A percentile compares a stretch with the other conserved stretches of the same genome.
Evolutionary conservation across 2,329 filamentous ascomycete genomes (phyloP).

Genomic region (Golovinomyces cichoracearum): DNA sequence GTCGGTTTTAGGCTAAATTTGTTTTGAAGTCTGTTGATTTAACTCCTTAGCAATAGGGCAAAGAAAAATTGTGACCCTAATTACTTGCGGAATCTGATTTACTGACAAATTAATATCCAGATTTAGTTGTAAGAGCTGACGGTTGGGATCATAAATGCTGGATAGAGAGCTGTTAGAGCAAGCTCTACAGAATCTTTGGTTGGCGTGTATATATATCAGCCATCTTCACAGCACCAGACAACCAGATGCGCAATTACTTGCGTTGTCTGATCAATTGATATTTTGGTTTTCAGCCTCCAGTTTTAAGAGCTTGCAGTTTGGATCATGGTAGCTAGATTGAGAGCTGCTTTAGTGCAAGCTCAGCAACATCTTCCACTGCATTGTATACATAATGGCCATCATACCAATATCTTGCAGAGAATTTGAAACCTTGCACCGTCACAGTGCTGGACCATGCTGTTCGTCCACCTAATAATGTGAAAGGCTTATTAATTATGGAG

Average conservation of each 20-base stretch:
- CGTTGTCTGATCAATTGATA: neutral
- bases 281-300: neutral
- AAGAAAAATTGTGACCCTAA: no score
- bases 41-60: no score
- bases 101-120: no score
- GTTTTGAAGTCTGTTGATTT: no score
- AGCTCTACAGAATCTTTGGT: neutral
- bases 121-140: no score
- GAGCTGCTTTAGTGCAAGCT: slow-evolving; percentile 42
- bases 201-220: neutral
- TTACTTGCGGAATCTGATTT: no score
- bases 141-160: no score
- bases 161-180: neutral
- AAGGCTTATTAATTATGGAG: slow-evolving; percentile 5
- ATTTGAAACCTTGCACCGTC: slow-evolving; percentile 35
- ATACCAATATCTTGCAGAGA: slow-evolving; percentile 69
- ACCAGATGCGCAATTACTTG: neutral
- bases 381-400: slow-evolving; percentile 72
- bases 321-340: slow-evolving; percentile 2
- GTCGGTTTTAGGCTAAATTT: no score
- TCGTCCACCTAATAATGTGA: slow-evolving; percentile 40
- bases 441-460: slow-evolving; percentile 77
- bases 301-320: neutral
- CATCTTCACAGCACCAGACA: neutral
- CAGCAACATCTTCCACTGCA: slow-evolving; percentile 73